Percentiles rank a stretch among this genome's conserved stretches.
phyloP scores from a whole-genome alignment of 306 rosid genomes.

The Psophocarpus tetragonolobus region DNA sequence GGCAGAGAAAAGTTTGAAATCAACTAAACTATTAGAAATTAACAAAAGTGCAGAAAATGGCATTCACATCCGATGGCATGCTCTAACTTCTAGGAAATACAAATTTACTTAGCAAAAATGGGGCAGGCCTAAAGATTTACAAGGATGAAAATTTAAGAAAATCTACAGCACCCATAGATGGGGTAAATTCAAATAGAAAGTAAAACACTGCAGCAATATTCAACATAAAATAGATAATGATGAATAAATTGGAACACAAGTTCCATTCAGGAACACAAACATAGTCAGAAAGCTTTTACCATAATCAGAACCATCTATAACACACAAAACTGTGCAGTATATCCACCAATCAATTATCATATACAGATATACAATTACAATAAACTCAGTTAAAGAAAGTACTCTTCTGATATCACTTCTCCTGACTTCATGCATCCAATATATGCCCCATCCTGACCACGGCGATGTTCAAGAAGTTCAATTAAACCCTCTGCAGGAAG shows the following conservation, averaged over 20 bases:
- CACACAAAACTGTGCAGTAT: background rate
- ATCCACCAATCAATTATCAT: background rate
- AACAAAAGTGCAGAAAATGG: constrained; percentile 19
- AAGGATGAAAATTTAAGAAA: constrained; percentile 14
- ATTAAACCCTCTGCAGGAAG: constrained; percentile 79
- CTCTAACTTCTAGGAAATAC: constrained; percentile 10
- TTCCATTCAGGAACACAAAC: constrained; percentile 14
- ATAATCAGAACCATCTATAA: constrained; percentile 13
- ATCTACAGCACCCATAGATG: background rate
- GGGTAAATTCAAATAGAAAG: background rate
- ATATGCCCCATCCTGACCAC: constrained; percentile 84
- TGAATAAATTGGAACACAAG: background rate
- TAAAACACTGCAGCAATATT: background rate
- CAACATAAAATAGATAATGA: background rate
- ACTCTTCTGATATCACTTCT: constrained; percentile 92
- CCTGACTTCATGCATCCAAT: constrained; percentile 99
- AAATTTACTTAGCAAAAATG: constrained; percentile 14
- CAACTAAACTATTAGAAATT: background rate
- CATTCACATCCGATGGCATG: constrained; percentile 11
- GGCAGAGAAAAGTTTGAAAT: background rate
- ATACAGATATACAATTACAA: constrained; percentile 20
- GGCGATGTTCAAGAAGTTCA: constrained; percentile 89
- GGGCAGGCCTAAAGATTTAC: background rate
- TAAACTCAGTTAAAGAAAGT: constrained; percentile 36
- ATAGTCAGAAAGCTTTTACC: constrained; percentile 10